Conservation (phyloP, 1,284 basidiomycete species). For the Mixia osmundae region DNA sequence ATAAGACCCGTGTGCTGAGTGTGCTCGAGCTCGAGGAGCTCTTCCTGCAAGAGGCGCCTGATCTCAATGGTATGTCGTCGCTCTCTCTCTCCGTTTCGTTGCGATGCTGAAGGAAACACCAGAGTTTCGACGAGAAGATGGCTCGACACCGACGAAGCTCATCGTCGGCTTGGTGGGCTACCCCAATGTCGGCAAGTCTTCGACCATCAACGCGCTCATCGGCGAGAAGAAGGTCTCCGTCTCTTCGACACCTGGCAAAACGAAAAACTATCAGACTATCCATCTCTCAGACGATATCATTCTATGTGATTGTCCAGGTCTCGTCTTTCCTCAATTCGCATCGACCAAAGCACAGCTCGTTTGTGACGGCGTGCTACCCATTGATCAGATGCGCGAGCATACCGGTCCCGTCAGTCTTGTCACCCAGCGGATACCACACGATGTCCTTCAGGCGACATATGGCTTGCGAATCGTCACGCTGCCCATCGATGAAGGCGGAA, state of each 20-base stretch:
- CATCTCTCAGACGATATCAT: conserved; percentile 64
- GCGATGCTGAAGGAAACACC: conserved; percentile 1
- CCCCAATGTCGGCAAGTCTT: conserved; percentile 37
- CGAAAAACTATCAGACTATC: conserved; percentile 98
- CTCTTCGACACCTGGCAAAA: conserved; percentile 91
- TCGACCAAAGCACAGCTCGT: conserved; percentile 86
- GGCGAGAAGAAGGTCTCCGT: conserved; percentile 81
- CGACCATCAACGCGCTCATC: conserved; percentile 34
- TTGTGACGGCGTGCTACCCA: conserved; percentile 89
- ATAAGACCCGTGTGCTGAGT: conserved; percentile 51
- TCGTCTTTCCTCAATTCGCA: conserved; percentile 96
- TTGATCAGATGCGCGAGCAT: conserved; percentile 91
- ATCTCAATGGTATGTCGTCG: conserved; percentile 36
- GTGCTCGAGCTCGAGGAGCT: conserved; percentile 76
- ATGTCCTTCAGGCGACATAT: conserved; percentile 73
- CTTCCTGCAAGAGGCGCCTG: conserved; percentile 53
- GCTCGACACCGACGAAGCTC: conserved; percentile 32
- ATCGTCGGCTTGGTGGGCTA: conserved; percentile 40
- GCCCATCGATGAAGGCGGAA: conserved; percentile 59
- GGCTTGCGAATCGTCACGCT: conserved; percentile 52
- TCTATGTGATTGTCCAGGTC: conserved; percentile 95
- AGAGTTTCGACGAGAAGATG: conserved; percentile 2
- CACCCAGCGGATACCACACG: conserved; percentile 52
- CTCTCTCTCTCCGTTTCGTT: neutral
- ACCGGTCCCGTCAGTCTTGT: conserved; percentile 67